These are phyloP conservation scores for Yamadazyma triangularis DNA, from an alignment of 1,139 yeast genomes.

Conservation along the genomic window DNA sequence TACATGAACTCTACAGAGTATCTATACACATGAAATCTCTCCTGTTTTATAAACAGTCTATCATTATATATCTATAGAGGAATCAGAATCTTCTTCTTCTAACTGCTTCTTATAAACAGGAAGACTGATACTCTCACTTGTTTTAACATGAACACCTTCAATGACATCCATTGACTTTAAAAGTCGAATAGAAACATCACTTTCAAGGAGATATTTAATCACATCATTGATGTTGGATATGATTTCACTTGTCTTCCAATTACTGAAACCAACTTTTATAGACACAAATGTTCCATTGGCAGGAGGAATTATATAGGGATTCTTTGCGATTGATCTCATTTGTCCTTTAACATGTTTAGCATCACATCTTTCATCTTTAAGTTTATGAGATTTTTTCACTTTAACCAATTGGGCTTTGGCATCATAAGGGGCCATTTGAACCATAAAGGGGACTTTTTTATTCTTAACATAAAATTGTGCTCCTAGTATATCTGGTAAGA, in stretches of 20 bases:
- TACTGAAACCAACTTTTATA: slow-evolving; percentile 50
- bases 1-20: no score
- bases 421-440: slow-evolving; percentile 58
- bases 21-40: no score
- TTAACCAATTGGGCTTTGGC: slow-evolving; percentile 33
- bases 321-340: slow-evolving; percentile 54
- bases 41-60: no score
- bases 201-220: slow-evolving; percentile 45
- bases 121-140: slow-evolving; percentile 60
- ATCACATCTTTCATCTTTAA: slow-evolving; percentile 55
- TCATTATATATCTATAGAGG: background rate
- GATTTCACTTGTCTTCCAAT: slow-evolving; percentile 40
- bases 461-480: slow-evolving; percentile 53
- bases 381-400: slow-evolving; percentile 31
- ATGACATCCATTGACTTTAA: slow-evolving; percentile 37
- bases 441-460: slow-evolving; percentile 59
- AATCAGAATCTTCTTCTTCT: slow-evolving; percentile 16
- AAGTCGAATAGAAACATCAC: no score
- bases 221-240: slow-evolving; percentile 54
- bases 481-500: slow-evolving; percentile 54
- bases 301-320: slow-evolving; percentile 57
- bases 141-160: slow-evolving; percentile 53
- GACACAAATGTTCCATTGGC: slow-evolving; percentile 50
- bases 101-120: slow-evolving; percentile 24
- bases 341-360: slow-evolving; percentile 58